Evolutionary conservation across 306 rosid genomes (phyloP), one percentile per base, ranked within the genome.

Genomic region (Lotus japonicus): DNA sequence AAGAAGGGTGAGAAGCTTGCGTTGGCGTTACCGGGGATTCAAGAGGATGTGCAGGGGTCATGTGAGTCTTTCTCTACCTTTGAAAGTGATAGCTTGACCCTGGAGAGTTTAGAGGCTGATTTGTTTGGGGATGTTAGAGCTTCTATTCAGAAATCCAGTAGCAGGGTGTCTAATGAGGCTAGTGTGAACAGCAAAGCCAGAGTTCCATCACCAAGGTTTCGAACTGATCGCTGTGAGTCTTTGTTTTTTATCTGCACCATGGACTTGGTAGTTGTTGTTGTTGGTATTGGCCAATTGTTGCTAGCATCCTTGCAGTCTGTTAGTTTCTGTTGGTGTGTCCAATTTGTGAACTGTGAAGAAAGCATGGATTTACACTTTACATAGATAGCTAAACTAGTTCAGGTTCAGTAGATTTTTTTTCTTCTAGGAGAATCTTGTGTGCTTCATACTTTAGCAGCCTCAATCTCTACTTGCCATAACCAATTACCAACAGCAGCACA

Each of bases 91-190:
- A 80, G 83, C 26, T 80, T 84, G 88, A 84, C 89, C 0, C 53
- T 82, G 61, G 95, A 82, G 76, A 66, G 71, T 35, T 21, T 18
- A 8, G 71, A 72, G 66, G 79, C 67, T 11, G 84, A 68, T 83
- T 72, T 92, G 45, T 92, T 92, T 49, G 88, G 81, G 58, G 97
- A 92, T 60, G 65, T 89, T 36, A 84, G 97, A 82, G 97, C 95
- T 80, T 92, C 96, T 3, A 92, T 92, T 73, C 97, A 89, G 81
- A 89, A 87, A 78, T 92, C 92, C 9, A 70, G 83, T 63, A 74
- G 55, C 48, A 74, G 18, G 43, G 11, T 38, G 9, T 36, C 81
- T n/a, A 44, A 26, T 7, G 70, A 10, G 54, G 68, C 60, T 31
- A 80, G 68, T 71, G 78, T 44, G 26, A 80, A 56, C 12, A 64